A percentile compares a stretch with the other conserved stretches of the same genome.
These are phyloP conservation scores for Fusarium torulosum DNA, from an alignment of 2,329 filamentous ascomycete species.

Conservation along the genomic window DNA sequence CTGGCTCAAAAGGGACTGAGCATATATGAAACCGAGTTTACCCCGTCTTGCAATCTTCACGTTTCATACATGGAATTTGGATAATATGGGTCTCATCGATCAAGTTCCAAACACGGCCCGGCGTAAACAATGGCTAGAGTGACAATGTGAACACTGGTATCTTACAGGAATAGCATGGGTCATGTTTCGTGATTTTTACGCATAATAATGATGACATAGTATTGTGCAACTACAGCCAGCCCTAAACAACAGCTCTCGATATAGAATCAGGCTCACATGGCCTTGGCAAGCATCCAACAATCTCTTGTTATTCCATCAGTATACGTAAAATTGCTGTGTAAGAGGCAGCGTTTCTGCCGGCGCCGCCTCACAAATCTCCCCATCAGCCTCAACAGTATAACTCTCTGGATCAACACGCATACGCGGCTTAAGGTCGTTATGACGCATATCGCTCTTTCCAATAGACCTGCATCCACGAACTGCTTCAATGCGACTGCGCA, in stretches of 20 bases:
- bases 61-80: neutral
- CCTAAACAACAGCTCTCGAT: neutral
- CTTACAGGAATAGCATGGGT: neutral
- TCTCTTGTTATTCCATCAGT: constrained; percentile 58
- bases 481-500: constrained; percentile 83
- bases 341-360: constrained; percentile 79
- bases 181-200: neutral
- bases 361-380: constrained; percentile 77
- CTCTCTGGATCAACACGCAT: constrained; percentile 95
- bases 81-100: constrained; percentile 8
- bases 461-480: constrained; percentile 81
- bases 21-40: neutral
- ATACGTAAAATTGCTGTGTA: constrained; percentile 82
- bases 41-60: constrained; percentile 2
- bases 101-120: constrained; percentile 8
- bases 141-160: constrained; percentile 4
- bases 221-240: neutral
- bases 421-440: constrained; percentile 83
- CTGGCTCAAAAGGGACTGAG: neutral
- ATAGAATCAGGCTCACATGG: neutral
- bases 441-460: constrained; percentile 90
- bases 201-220: constrained; percentile 11
- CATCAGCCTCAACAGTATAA: constrained; percentile 90
- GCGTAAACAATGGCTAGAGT: neutral
- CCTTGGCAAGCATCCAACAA: neutral